Conservation (phyloP, 2,329 filamentous ascomycete genomes). For the Phyllosticta capitalensis region DNA sequence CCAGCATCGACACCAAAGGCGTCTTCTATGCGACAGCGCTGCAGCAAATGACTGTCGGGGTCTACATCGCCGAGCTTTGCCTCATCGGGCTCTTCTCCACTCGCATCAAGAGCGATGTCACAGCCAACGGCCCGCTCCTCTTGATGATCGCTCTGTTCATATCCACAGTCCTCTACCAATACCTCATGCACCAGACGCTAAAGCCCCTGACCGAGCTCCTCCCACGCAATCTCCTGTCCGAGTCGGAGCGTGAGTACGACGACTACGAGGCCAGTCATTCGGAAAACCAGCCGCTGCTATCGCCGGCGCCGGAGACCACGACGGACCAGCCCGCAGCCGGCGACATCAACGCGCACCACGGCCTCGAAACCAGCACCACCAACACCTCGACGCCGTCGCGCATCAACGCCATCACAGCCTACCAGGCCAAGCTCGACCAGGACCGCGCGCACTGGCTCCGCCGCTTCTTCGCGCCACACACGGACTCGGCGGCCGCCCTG, state of each 20-base stretch:
- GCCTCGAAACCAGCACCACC: neutral
- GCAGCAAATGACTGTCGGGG: conserved; percentile 37
- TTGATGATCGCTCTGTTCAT: conserved; percentile 23
- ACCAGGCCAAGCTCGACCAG: neutral
- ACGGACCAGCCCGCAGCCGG: neutral
- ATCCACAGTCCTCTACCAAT: conserved; percentile 12
- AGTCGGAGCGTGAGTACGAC: conserved; percentile 43
- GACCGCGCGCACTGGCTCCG: neutral
- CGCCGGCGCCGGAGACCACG: neutral
- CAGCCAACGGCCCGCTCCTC: conserved; percentile 25
- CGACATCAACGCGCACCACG: neutral
- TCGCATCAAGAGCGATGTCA: conserved; percentile 15
- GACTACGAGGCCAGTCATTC: conserved; percentile 7
- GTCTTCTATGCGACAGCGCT: conserved; percentile 38
- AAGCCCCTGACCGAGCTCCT: conserved; percentile 10
- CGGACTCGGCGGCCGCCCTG: conserved; percentile 3
- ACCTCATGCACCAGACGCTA: conserved; percentile 8
- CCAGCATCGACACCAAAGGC: conserved; percentile 38
- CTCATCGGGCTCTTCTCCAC: conserved; percentile 40
- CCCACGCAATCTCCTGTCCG: conserved; percentile 16
- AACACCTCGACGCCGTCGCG: neutral
- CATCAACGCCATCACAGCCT: conserved; percentile 4
- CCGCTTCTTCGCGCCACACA: conserved; percentile 10
- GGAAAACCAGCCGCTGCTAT: conserved; percentile 1
- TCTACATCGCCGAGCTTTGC: conserved; percentile 40